These are phyloP conservation scores for Closterium sp. DNA, from an alignment of 139 green algal genomes.

Conservation along the genomic window DNA sequence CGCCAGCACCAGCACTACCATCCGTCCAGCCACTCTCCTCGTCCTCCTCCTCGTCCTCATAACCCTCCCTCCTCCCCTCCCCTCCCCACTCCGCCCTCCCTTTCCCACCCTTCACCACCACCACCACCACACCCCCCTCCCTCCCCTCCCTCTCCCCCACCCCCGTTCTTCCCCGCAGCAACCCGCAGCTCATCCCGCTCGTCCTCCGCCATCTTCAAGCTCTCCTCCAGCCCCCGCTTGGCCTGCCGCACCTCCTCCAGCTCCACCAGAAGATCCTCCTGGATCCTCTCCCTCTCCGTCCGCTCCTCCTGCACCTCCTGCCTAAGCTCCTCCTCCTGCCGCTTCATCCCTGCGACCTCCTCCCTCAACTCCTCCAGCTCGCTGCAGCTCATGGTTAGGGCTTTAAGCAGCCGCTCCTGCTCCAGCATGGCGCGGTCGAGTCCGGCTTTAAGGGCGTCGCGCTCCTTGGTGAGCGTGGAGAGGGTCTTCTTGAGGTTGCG, in stretches of 20 bases:
- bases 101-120: background rate
- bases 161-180: background rate
- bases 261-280: background rate
- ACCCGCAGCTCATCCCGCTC: background rate
- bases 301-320: background rate
- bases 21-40: background rate
- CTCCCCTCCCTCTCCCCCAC: background rate
- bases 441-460: background rate
- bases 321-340: background rate
- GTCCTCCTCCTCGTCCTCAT: no score
- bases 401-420: background rate
- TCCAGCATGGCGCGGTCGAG: conserved; percentile 2
- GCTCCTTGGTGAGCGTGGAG: conserved; percentile 3
- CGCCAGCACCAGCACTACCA: background rate
- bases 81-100: background rate
- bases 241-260: background rate
- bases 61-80: no score
- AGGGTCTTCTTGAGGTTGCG: background rate
- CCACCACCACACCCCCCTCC: background rate
- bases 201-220: background rate
- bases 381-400: background rate
- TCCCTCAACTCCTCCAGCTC: background rate
- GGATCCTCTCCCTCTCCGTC: background rate
- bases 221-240: background rate
- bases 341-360: background rate